phyloP scores from a whole-genome alignment of 1,284 basidiomycete species.

The Rhizoctonia solani region DNA sequence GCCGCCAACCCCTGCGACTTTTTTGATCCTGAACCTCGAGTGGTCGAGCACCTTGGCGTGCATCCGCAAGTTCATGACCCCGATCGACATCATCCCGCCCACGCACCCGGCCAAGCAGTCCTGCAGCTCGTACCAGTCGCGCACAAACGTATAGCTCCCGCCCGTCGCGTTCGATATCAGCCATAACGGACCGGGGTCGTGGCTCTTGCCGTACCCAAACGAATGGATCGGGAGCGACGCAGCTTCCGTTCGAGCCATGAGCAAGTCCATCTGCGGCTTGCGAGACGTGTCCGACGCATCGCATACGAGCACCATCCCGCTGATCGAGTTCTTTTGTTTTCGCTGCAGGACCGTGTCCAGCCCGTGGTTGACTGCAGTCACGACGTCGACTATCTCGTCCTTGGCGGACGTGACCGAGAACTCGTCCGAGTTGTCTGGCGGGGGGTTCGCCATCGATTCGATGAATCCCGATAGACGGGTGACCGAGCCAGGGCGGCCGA shows the following conservation, averaged over 20 bases:
- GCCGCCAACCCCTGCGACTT: conserved; percentile 82
- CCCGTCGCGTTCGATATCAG: conserved; percentile 96
- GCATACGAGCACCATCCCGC: conserved; percentile 90
- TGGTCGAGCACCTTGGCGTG: conserved; percentile 85
- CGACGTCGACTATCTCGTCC: conserved; percentile 94
- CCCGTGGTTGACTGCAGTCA: conserved; percentile 91
- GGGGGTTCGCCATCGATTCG: conserved; percentile 59
- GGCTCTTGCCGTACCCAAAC: conserved; percentile 93
- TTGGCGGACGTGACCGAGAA: conserved; percentile 76
- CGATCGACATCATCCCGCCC: conserved; percentile 93
- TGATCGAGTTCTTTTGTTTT: conserved; percentile 85
- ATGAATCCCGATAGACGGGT: conserved; percentile 75
- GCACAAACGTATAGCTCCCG: conserved; percentile 96
- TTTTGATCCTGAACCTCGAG: conserved; percentile 76
- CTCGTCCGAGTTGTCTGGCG: conserved; percentile 57
- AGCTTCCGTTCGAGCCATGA: conserved; percentile 93
- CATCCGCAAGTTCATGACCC: conserved; percentile 84
- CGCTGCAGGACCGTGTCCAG: conserved; percentile 93
- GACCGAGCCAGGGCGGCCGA: conserved; percentile 70
- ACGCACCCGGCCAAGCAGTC: conserved; percentile 88
- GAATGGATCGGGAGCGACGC: conserved; percentile 92
- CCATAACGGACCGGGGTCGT: conserved; percentile 98
- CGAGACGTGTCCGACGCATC: conserved; percentile 88
- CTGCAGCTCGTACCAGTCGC: conserved; percentile 92
- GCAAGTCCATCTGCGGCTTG: conserved; percentile 98